Percentiles rank a stretch among this genome's conserved stretches.
Conservation (phyloP, 768 basidiomycete genomes). For the Dendrothele bispora region DNA sequence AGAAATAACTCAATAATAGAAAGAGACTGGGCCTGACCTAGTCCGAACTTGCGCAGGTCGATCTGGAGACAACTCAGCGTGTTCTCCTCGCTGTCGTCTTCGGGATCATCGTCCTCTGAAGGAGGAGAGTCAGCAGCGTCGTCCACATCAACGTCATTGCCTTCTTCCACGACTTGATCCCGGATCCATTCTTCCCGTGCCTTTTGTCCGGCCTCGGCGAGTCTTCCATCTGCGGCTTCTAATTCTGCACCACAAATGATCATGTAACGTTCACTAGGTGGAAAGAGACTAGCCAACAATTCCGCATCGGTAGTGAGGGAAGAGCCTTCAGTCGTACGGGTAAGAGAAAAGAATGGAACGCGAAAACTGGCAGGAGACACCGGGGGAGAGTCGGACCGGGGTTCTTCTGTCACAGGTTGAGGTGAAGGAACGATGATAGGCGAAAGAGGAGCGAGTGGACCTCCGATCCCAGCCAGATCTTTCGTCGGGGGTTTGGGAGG, state of each 20-base stretch:
- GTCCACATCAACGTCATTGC: constrained; percentile 10
- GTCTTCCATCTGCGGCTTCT: constrained; percentile 50
- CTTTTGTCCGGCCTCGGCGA: constrained; percentile 14
- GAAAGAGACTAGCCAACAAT: constrained; percentile 69
- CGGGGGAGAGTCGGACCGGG: neutral
- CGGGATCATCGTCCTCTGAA: constrained; percentile 26
- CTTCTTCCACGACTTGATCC: neutral
- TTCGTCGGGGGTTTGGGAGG: constrained; percentile 37
- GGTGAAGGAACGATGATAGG: constrained; percentile 17
- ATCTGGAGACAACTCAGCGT: constrained; percentile 72
- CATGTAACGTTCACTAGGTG: constrained; percentile 69
- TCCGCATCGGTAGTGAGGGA: constrained; percentile 73
- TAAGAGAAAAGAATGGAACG: constrained; percentile 83
- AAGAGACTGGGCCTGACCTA: constrained; percentile 45
- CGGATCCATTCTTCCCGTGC: constrained; percentile 12
- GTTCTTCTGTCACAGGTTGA: neutral
- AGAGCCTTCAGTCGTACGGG: constrained; percentile 73
- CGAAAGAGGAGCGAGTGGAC: constrained; percentile 31
- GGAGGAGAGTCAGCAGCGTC: constrained; percentile 6
- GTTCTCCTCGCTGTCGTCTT: constrained; percentile 34
- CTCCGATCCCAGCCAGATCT: constrained; percentile 24
- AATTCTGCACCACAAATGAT: constrained; percentile 73
- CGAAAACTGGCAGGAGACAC: constrained; percentile 7
- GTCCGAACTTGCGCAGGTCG: constrained; percentile 68
- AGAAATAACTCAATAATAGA: constrained; percentile 1